Evolutionary conservation across 768 basidiomycete genomes (phyloP), one percentile per base, ranked within the genome.

Genomic region (Podaxis sp.): DNA sequence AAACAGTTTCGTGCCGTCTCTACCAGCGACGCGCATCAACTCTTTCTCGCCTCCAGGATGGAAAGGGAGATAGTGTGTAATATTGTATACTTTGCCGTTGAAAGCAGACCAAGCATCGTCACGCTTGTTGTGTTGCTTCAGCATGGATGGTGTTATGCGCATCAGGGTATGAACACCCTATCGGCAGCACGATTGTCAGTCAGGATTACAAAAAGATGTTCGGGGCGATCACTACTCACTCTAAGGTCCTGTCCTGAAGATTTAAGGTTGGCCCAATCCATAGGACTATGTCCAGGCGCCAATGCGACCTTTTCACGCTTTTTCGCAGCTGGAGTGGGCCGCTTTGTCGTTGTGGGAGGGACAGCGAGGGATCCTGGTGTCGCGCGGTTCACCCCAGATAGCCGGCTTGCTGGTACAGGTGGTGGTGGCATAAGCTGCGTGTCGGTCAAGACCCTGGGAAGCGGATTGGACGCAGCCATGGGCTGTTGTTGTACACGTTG

Each of bases 11-110:
- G 95, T 94, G 12, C 96, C 97, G 70, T 99, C 97, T 60, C 94
- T 81, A 0, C 97, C 97, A 8, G 96, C 97, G 22, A 91, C 91
- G 19, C 96, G 85, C 93, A 99, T 91, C 49, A 99, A 79, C 72
- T 98, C 94, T 66, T 87, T 89, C 77, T 90, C 94, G 13, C 96
- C 96, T 5, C 96, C 96, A 0, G 96, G 96, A 74, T 98, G 96
- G 69, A 88, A 99, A 2, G 88, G 77, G 5, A 97, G 75, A 75
- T 97, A 99, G 0, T 91, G 85, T 2, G 94, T 95, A 55, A 99
- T 92, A 71, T 98, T 98, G 77, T 99, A 99, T 17, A 99, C 95
- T 71, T 92, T 95, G 59, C 94, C 95, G 67, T 89, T 85, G 77
- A 98, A 87, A 0, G 87, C 89, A 13, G 94, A 84, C 97, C 97